Conservation (phyloP, 805 yeast species). For the Yamadazyma endophytica region DNA sequence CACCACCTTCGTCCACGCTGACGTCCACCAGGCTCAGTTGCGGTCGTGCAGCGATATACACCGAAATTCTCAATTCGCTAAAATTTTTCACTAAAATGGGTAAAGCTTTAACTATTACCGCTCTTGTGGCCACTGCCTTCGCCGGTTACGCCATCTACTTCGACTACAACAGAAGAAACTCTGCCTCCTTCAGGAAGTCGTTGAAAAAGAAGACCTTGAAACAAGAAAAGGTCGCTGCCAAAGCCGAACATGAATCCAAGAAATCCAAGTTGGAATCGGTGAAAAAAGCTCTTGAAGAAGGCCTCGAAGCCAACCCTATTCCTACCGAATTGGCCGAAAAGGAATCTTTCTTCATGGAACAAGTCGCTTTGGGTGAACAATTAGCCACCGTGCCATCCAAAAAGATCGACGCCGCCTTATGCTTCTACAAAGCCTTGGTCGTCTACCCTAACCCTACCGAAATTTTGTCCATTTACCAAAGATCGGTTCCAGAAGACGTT, state of each 20-base stretch:
- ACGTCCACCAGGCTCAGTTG: no score
- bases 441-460: conserved; percentile 96
- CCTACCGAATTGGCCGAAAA: conserved; percentile 66
- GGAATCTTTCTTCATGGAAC: conserved; percentile 76
- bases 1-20: no score
- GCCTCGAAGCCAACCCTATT: conserved; percentile 68
- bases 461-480: conserved; percentile 83
- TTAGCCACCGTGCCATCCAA: conserved; percentile 61
- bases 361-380: conserved; percentile 84
- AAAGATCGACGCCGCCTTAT: conserved; percentile 79
- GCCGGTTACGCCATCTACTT: conserved; percentile 82
- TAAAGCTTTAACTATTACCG: conserved; percentile 24
- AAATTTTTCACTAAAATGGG: conserved; percentile 9
- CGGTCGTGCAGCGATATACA: no score
- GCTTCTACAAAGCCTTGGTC: conserved; percentile 88
- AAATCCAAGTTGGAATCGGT: conserved; percentile 58
- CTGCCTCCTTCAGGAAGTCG: conserved; percentile 73
- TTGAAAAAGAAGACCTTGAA: conserved; percentile 61
- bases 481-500: conserved; percentile 75
- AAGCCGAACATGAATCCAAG: conserved; percentile 53
- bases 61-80: no score
- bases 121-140: conserved; percentile 49
- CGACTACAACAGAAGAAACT: conserved; percentile 86
- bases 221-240: conserved; percentile 55
- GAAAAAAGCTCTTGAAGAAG: conserved; percentile 56